phyloP scores from a whole-genome alignment of 441 rosid genomes.

The Croton setiger region DNA sequence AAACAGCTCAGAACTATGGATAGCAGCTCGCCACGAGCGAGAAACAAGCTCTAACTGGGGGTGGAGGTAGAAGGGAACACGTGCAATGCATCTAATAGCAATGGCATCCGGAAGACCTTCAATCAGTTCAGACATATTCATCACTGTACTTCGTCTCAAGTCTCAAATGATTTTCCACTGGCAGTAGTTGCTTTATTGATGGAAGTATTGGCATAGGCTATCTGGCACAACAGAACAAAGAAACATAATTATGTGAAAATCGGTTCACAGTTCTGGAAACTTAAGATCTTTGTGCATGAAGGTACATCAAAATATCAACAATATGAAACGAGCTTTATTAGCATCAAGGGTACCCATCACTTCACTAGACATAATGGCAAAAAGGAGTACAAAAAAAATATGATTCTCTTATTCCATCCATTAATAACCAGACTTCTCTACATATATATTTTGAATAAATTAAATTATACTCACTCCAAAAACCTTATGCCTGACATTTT shows the following conservation, averaged over 20 bases:
- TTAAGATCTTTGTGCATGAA: constrained; percentile 4
- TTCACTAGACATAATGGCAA: background rate
- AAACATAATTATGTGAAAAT: background rate
- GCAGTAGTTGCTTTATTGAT: constrained; percentile 10
- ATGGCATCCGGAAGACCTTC: constrained; percentile 94
- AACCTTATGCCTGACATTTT: too few species aligned
- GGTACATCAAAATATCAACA: background rate
- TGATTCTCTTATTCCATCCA: background rate
- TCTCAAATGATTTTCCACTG: constrained; percentile 20
- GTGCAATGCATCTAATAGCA: constrained; percentile 83
- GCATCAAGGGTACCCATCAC: background rate
- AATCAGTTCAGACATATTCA: constrained; percentile 76
- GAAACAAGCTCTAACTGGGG: constrained; percentile 83
- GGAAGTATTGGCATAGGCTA: constrained; percentile 16
- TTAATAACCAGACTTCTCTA: background rate
- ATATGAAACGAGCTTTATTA: background rate
- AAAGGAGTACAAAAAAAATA: background rate
- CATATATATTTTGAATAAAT: background rate
- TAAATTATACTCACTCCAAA: background rate
- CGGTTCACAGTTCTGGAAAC: background rate
- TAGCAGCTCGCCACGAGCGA: constrained; percentile 77
- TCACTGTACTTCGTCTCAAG: constrained; percentile 34
- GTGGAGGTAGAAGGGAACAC: constrained; percentile 67
- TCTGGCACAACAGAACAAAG: constrained; percentile 26
- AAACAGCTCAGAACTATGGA: constrained; percentile 70